Evolutionary conservation across 2,329 filamentous ascomycete species (phyloP), one percentile per base, ranked within the genome.

Genomic region (Exophiala alcalophila): DNA sequence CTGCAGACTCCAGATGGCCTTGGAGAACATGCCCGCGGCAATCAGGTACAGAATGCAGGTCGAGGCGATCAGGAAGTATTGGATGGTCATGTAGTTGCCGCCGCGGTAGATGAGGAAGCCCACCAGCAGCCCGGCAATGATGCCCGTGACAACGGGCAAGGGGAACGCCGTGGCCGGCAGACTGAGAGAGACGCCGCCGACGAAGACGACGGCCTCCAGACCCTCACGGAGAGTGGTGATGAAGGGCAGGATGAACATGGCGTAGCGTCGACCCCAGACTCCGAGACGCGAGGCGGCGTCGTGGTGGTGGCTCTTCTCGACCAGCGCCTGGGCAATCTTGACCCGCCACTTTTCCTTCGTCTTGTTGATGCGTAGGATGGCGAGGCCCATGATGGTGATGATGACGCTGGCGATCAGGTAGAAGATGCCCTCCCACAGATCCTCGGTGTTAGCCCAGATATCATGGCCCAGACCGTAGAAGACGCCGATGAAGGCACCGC

Each of bases 21-120:
- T 80, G 5, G 86, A 89, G 65, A 92, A 88, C 25, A 94, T 75
- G 29, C 86, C 87, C 0, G 86, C 87, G 4, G 85, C 84, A 7
- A 94, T 83, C 8, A 94, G 79, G 59, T 94, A 94, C 7, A 94
- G 68, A 56, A 92, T 76, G 59, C 86, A 89, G 1, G 87, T 92
- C 0, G 86, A 90, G 16, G 79, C 67, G 49, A 92, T 80, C 11
- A 94, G 71, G 71, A 94, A 92, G 50, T 84, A 68, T 57, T 92
- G 86, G 42, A 87, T 66, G 23, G 76, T 77, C 3, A 79, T 69
- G 10, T 70, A 68, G 44, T 80, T 78, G 11, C 82, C 83, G 44
- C 80, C 78, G 83, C 80, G 84, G 69, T 94, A 94, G 49, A 94
- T 75, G 33, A 87, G 47, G 56, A 77, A 90, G 4, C 88, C 87